phyloP scores from a whole-genome alignment of 257 asterid species.

The Forsythia suspensa region DNA sequence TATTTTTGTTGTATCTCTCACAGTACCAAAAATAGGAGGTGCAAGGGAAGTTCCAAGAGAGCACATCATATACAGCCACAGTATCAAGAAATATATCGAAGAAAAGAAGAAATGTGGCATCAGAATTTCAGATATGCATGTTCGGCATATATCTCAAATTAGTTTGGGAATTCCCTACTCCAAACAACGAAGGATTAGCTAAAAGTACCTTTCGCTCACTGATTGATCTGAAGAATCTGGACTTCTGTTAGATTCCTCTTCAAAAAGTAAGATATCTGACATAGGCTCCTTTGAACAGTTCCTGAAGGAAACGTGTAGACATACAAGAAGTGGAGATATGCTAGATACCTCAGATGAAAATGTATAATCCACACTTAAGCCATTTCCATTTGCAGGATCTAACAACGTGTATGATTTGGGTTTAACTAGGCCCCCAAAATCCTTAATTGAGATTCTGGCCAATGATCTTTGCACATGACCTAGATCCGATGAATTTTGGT shows the following conservation, averaged over 20 bases:
- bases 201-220: slow-evolving; percentile 51
- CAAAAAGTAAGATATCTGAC: slow-evolving; percentile 60
- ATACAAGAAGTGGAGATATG: slow-evolving; percentile 58
- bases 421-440: slow-evolving; percentile 65
- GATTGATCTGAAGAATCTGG: slow-evolving; percentile 59
- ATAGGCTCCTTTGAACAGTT: slow-evolving; percentile 68
- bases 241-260: slow-evolving; percentile 53
- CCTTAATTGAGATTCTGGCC: slow-evolving; percentile 88
- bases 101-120: slow-evolving; percentile 5
- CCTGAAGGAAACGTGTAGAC: slow-evolving; percentile 64
- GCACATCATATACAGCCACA: slow-evolving; percentile 1
- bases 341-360: slow-evolving; percentile 76
- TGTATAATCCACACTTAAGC: slow-evolving; percentile 67
- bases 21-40: neutral
- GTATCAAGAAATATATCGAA: slow-evolving; percentile 6
- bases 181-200: slow-evolving; percentile 16
- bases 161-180: neutral
- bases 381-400: slow-evolving; percentile 83
- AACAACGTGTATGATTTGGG: slow-evolving; percentile 66
- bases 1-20: neutral
- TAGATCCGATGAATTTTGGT: slow-evolving; percentile 44
- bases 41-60: slow-evolving; percentile 1
- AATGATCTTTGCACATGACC: slow-evolving; percentile 52
- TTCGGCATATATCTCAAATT: neutral
- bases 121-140: slow-evolving; percentile 3